Percentiles rank a stretch among this genome's conserved stretches.
phyloP scores from a whole-genome alignment of 352 stramenopile genomes.

The Hyaloperonospora brassicae region DNA sequence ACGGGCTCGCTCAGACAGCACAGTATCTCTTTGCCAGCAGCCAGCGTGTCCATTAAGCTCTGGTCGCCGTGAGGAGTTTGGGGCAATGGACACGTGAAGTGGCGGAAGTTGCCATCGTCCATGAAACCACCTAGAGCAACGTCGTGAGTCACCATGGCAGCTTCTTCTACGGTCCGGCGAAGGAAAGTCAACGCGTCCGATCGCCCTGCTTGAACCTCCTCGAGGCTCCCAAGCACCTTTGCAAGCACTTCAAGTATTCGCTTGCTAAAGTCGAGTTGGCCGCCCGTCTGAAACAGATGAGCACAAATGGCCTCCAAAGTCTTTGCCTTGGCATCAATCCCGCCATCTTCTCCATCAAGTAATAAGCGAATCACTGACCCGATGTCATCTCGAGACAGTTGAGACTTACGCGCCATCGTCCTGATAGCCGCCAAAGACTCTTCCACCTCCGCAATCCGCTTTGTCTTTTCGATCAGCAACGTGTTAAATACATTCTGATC shows the following conservation, averaged over 20 bases:
- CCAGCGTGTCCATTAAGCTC: constrained; percentile 27
- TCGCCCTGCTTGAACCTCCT: constrained; percentile 32
- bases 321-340: constrained; percentile 5
- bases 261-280: constrained; percentile 38
- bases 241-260: constrained; percentile 26
- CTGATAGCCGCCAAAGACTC: constrained; percentile 38
- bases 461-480: constrained; percentile 57
- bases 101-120: constrained; percentile 6
- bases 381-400: constrained; percentile 43
- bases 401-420: constrained; percentile 30
- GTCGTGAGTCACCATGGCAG: constrained; percentile 28
- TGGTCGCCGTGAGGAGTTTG: constrained; percentile 12
- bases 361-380: constrained; percentile 22
- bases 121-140: constrained; percentile 9
- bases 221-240: constrained; percentile 21
- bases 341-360: constrained; percentile 1
- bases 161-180: constrained; percentile 42
- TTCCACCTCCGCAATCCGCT: constrained; percentile 47
- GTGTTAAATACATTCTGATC: constrained; percentile 37
- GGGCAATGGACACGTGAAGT: constrained; percentile 9
- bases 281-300: constrained; percentile 39
- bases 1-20: constrained; percentile 34
- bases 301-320: constrained; percentile 21
- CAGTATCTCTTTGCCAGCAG: constrained; percentile 26
- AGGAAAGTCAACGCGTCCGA: constrained; percentile 20